Base-by-base conservation (phyloP, 176 grass and related monocot genomes). In the Dendrocalamus sinicus region DNA sequence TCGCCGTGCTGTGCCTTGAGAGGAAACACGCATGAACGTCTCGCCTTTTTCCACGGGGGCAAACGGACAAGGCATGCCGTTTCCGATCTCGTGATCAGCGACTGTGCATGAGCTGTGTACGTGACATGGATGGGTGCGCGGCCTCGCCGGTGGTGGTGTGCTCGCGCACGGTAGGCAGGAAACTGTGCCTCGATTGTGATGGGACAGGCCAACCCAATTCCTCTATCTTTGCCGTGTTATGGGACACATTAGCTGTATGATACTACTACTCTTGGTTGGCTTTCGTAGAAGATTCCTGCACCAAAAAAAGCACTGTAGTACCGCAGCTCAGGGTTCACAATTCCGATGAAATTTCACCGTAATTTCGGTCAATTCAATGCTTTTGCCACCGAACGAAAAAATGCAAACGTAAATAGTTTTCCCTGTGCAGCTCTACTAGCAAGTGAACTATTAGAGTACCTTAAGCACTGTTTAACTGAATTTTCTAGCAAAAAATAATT, bases 1-100 rank as follows among this genome's bases (percentile, higher is more conserved):
- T 61, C 9, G 59, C 12, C 26, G 24, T 32, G 62, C 24, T 8
- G 10, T 60, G 55, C 0, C 13, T 13, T 8, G 46, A 51, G 24
- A 73, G 47, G 43, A 4, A 13, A 19, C 9, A 53, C 15, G 45
- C 0, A 51, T 11, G 83, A 69, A 73, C 16, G 83, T 77, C 51
- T 12, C 12, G 75, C 70, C 65, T 47, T 79, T 71, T 23, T 79
- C 75, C 50, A 0, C 52, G 52, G 10, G 58, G 40, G 52, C 50
- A 48, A 70, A 4, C 73, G 74, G 83, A 48, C 84, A 51, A 71
- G 65, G 8, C 52, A 8, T 46, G 62, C 83, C 83, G 73, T 70
- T 47, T 7, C 74, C 40, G n/a, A 28, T n/a, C 73, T 40, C 59
- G 82, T 40, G 82, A 22, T n/a, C 68, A 0, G 53, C 44, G 57